Percentiles rank a stretch among this genome's conserved stretches.
Evolutionary conservation across 225 moss, liverwort and hornwort species (phyloP).

Genomic region (Sphagnum tenellum): DNA sequence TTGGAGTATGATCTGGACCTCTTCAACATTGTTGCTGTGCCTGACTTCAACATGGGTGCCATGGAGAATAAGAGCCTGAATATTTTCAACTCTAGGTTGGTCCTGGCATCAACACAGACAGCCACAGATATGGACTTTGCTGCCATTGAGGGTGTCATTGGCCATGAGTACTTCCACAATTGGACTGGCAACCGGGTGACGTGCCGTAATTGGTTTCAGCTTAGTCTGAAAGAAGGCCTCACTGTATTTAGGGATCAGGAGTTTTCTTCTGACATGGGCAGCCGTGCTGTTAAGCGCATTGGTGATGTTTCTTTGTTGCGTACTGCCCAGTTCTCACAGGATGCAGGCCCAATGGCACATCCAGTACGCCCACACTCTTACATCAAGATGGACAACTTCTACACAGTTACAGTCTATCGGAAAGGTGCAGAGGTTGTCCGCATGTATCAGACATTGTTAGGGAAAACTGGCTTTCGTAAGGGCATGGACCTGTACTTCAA

Average conservation of each 20-base stretch:
- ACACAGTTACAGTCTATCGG: slow-evolving; percentile 46
- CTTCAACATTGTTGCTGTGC: slow-evolving; percentile 97
- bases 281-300: slow-evolving; percentile 92
- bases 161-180: slow-evolving; percentile 99
- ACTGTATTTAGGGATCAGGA: slow-evolving; percentile 97
- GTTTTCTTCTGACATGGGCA: slow-evolving; percentile 99
- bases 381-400: slow-evolving; percentile 99
- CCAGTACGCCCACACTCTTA: slow-evolving; percentile 94
- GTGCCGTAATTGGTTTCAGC: slow-evolving; percentile 97
- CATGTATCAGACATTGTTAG: slow-evolving; percentile 87
- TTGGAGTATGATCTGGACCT: slow-evolving; percentile 94
- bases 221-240: slow-evolving; percentile 94
- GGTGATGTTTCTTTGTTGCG: slow-evolving; percentile 74
- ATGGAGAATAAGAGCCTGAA: slow-evolving; percentile 99
- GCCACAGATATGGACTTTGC: slow-evolving; percentile 92
- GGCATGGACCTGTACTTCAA: slow-evolving; percentile 94
- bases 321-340: slow-evolving; percentile 84
- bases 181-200: slow-evolving; percentile 99
- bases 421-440: slow-evolving; percentile 95
- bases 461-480: slow-evolving; percentile 78
- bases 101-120: slow-evolving; percentile 92
- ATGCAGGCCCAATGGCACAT: slow-evolving; percentile 97
- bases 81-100: slow-evolving; percentile 94
- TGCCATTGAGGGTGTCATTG: slow-evolving; percentile 93
- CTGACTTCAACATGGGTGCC: slow-evolving; percentile 98